These are phyloP conservation scores for Neurospora intermedia DNA, from an alignment of 495 filamentous ascomycete genomes.

Conservation along the genomic window DNA sequence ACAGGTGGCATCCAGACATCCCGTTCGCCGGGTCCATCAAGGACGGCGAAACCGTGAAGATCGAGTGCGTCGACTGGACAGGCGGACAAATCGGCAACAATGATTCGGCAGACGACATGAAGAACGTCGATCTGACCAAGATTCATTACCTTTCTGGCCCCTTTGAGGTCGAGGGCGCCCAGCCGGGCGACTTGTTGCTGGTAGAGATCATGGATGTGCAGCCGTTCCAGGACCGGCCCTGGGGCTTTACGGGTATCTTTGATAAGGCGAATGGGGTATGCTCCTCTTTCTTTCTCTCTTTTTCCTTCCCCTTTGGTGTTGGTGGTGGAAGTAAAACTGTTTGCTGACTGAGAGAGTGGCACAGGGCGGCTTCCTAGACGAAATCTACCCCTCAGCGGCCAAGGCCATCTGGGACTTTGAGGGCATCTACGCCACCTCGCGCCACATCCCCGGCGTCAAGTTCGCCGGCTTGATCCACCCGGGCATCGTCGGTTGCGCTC, in stretches of 20 bases:
- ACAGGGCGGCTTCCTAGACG: slow-evolving; percentile 77
- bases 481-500: slow-evolving; percentile 86
- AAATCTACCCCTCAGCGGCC: slow-evolving; percentile 78
- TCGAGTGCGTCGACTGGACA: slow-evolving; percentile 88
- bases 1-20: slow-evolving; percentile 92
- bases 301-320: too few species aligned
- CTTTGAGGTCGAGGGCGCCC: slow-evolving; percentile 78
- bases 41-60: slow-evolving; percentile 84
- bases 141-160: slow-evolving; percentile 87
- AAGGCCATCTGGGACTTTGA: slow-evolving; percentile 98
- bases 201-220: slow-evolving; percentile 97
- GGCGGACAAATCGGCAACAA: slow-evolving; percentile 86
- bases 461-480: slow-evolving; percentile 93
- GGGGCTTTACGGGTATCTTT: slow-evolving; percentile 90
- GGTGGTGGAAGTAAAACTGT: too few species aligned
- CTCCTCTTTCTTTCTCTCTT: background rate
- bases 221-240: slow-evolving; percentile 74
- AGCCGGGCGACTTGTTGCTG: slow-evolving; percentile 76
- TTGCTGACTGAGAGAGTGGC: too few species aligned
- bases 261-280: slow-evolving; percentile 58
- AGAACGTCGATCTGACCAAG: slow-evolving; percentile 71
- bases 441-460: slow-evolving; percentile 82
- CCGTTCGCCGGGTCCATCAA: slow-evolving; percentile 66
- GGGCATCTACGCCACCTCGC: slow-evolving; percentile 82
- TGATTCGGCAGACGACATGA: slow-evolving; percentile 80